Percentiles rank a stretch among this genome's conserved stretches.
Conservation (phyloP, 202 grass and related monocot genomes). For the Panicum virgatum region DNA sequence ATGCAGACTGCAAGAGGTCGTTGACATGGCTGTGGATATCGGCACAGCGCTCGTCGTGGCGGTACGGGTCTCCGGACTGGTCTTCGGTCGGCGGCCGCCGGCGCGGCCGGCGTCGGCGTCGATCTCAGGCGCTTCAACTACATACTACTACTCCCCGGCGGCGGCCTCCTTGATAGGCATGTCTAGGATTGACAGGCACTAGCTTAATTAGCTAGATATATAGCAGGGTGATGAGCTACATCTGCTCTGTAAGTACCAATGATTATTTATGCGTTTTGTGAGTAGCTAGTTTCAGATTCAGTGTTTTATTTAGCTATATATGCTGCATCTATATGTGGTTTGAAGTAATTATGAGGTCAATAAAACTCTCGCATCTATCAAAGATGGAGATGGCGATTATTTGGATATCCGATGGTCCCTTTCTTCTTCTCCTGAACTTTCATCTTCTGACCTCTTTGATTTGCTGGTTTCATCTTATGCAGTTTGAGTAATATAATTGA, state of each 20-base stretch:
- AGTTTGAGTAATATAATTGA: too few species aligned
- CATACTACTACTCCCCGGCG: conserved; percentile 44
- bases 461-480: too few species aligned
- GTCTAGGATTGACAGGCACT: conserved; percentile 54
- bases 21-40: conserved; percentile 44
- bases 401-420: too few species aligned
- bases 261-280: too few species aligned
- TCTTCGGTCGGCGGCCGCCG: background rate
- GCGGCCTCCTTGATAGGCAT: conserved; percentile 43
- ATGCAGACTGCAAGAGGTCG: conserved; percentile 50
- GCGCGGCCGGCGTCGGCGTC: background rate
- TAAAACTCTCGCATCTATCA: too few species aligned
- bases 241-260: background rate
- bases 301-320: too few species aligned
- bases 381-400: too few species aligned
- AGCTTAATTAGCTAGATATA: background rate
- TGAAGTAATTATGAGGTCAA: too few species aligned
- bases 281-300: too few species aligned
- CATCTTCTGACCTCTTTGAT: too few species aligned
- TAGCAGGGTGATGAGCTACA: background rate
- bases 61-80: conserved; percentile 49
- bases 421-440: too few species aligned
- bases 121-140: background rate
- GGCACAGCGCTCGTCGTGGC: conserved; percentile 42
- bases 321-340: too few species aligned